phyloP scores from a whole-genome alignment of 192 early-diverging fungal species.

The Coemansia sp. region DNA sequence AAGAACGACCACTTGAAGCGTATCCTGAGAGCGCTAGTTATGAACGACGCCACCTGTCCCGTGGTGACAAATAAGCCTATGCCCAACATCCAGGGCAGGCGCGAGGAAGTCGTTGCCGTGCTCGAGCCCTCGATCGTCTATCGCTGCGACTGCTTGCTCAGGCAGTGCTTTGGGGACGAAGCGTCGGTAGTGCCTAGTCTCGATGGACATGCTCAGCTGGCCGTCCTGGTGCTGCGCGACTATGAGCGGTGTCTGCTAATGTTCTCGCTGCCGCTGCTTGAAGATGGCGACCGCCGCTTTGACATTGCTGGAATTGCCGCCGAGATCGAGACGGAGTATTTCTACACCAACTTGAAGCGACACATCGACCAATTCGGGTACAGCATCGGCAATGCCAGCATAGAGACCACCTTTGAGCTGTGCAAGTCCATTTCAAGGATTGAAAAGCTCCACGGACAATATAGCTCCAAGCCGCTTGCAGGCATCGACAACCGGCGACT shows the following conservation, averaged over 20 bases:
- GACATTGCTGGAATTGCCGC: slow-evolving; percentile 51
- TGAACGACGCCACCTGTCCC: slow-evolving; percentile 45
- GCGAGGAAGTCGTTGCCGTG: slow-evolving; percentile 26
- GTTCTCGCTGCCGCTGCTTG: slow-evolving; percentile 41
- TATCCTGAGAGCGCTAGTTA: slow-evolving; percentile 30
- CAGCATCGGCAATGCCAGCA: slow-evolving; percentile 17
- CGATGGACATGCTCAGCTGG: slow-evolving; percentile 47
- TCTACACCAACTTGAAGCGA: slow-evolving; percentile 34
- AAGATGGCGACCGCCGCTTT: slow-evolving; percentile 53
- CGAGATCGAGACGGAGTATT: slow-evolving; percentile 46
- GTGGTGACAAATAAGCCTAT: slow-evolving; percentile 45
- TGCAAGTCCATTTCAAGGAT: slow-evolving; percentile 36
- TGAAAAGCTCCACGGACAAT: slow-evolving; percentile 27
- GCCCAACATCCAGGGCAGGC: slow-evolving; percentile 42
- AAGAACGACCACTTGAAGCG: slow-evolving; percentile 20
- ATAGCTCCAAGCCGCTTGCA: slow-evolving; percentile 14
- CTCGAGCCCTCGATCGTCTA: slow-evolving; percentile 39
- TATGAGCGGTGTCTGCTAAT: slow-evolving; percentile 35
- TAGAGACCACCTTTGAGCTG: slow-evolving; percentile 47
- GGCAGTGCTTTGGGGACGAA: slow-evolving; percentile 46
- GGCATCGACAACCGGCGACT: slow-evolving; percentile 38
- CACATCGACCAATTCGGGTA: slow-evolving; percentile 50
- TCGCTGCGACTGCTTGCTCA: slow-evolving; percentile 43
- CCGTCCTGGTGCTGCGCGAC: slow-evolving; percentile 34
- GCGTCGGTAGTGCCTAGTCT: slow-evolving; percentile 16